Percentiles rank a stretch among this genome's conserved stretches.
phyloP scores from a whole-genome alignment of 768 basidiomycete species.

The Mycena capillaripes region DNA sequence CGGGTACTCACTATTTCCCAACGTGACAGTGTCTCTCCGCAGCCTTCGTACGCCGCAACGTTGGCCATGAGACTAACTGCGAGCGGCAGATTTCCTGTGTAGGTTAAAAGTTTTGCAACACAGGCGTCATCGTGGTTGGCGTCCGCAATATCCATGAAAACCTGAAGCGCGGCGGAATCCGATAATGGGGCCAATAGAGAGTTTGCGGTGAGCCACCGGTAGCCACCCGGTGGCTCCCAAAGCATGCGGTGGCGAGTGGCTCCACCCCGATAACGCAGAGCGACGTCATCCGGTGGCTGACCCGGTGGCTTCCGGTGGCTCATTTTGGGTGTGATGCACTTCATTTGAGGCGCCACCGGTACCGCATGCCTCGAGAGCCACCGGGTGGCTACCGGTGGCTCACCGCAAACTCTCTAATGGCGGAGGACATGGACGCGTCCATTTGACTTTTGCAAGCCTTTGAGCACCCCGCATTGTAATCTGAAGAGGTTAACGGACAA shows the following conservation, averaged over 20 bases:
- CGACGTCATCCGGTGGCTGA: too few relatives aligned
- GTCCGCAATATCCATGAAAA: conserved; percentile 18
- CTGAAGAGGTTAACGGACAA: not conserved
- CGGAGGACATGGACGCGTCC: conserved; percentile 16
- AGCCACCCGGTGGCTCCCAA: too few relatives aligned
- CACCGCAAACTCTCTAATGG: too few relatives aligned
- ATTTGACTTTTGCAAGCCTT: conserved; percentile 4
- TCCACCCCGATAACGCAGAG: too few relatives aligned
- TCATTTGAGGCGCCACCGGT: too few relatives aligned
- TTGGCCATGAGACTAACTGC: conserved; percentile 17
- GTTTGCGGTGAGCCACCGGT: too few relatives aligned
- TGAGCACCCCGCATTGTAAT: conserved; percentile 22
- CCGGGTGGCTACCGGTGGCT: too few relatives aligned
- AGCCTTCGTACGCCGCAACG: conserved; percentile 10
- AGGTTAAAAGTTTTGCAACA: not conserved
- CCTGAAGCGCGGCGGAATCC: conserved; percentile 7
- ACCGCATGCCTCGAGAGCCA: too few relatives aligned
- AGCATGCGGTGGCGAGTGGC: too few relatives aligned
- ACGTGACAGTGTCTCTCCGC: not conserved
- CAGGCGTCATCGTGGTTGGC: not conserved
- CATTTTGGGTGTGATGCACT: too few relatives aligned
- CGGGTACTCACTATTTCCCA: conserved; percentile 5
- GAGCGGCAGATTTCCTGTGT: conserved; percentile 15
- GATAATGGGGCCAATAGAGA: conserved; percentile 4
- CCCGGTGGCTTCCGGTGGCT: too few relatives aligned